A percentile compares a stretch with the other conserved stretches of the same genome.
phyloP scores from a whole-genome alignment of 768 basidiomycete genomes.

The Kwoniella heveanensis region DNA sequence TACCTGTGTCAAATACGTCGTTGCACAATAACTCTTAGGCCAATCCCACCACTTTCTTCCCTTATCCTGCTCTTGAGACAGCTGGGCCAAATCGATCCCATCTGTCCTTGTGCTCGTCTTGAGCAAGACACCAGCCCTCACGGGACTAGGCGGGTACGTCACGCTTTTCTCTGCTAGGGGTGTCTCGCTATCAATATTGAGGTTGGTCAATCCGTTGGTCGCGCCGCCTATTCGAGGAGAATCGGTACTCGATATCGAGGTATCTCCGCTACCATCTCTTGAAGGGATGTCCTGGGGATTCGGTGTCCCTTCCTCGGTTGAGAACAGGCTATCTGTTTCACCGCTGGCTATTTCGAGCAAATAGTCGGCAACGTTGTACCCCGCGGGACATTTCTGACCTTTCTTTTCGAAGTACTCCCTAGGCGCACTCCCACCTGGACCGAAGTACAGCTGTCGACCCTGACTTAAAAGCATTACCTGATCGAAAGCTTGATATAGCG shows the following conservation, averaged over 20 bases:
- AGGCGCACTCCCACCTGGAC: slow-evolving; percentile 72
- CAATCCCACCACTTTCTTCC: slow-evolving; percentile 24
- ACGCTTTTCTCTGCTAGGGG: slow-evolving; percentile 22
- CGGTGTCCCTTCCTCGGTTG: not conserved
- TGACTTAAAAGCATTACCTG: slow-evolving; percentile 70
- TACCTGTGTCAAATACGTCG: slow-evolving; percentile 87
- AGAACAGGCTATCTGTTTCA: not conserved
- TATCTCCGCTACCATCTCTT: slow-evolving; percentile 13
- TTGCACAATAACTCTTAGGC: slow-evolving; percentile 60
- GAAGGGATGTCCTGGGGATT: not conserved
- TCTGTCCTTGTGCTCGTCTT: not conserved
- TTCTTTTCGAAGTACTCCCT: slow-evolving; percentile 66
- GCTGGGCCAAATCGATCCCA: not conserved
- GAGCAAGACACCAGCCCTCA: not conserved
- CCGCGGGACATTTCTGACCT: slow-evolving; percentile 65
- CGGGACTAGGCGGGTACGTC: slow-evolving; percentile 15
- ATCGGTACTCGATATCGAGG: slow-evolving; percentile 4
- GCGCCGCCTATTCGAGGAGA: not conserved
- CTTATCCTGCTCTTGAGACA: not conserved
- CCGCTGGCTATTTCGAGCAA: slow-evolving; percentile 81
- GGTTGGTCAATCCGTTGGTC: not conserved
- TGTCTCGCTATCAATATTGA: slow-evolving; percentile 9
- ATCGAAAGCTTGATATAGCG: slow-evolving; percentile 82
- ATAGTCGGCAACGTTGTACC: slow-evolving; percentile 91
- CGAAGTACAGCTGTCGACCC: slow-evolving; percentile 77